Evolutionary conservation across 441 rosid genomes (phyloP).

Genomic region (Kokia cookei): DNA sequence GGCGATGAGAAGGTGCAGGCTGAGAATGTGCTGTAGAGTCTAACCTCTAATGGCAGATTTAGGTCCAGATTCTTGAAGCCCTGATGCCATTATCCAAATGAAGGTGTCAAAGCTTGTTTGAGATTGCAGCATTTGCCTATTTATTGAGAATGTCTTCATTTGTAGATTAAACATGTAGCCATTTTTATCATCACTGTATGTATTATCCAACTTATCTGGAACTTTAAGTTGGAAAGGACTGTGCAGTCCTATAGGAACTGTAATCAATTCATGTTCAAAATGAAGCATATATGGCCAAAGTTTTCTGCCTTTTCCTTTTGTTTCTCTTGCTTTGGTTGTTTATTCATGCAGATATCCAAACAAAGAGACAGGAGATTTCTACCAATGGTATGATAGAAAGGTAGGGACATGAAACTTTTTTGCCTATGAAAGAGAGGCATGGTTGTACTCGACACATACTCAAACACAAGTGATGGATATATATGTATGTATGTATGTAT

Average conservation of each 20-base stretch:
- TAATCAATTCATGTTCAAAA: neutral
- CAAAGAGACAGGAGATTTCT: too few relatives aligned
- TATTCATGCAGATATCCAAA: neutral
- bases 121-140: neutral
- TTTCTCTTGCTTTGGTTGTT: neutral
- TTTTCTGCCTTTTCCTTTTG: neutral
- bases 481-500: neutral
- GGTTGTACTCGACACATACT: neutral
- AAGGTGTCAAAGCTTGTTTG: conserved; percentile 5
- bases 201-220: neutral
- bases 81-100: conserved; percentile 35
- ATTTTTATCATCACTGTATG: neutral
- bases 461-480: neutral
- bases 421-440: neutral
- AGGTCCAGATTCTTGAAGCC: conserved; percentile 38
- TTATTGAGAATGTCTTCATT: neutral
- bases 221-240: neutral
- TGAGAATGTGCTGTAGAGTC: conserved; percentile 52
- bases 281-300: neutral
- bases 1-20: conserved; percentile 12
- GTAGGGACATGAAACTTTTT: too few relatives aligned
- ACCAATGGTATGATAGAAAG: too few relatives aligned
- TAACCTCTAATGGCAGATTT: conserved; percentile 26
- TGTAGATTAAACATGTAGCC: neutral
- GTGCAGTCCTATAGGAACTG: neutral